Conservation (phyloP, 192 early-diverging fungal species). For the Umbelopsis sp. region DNA sequence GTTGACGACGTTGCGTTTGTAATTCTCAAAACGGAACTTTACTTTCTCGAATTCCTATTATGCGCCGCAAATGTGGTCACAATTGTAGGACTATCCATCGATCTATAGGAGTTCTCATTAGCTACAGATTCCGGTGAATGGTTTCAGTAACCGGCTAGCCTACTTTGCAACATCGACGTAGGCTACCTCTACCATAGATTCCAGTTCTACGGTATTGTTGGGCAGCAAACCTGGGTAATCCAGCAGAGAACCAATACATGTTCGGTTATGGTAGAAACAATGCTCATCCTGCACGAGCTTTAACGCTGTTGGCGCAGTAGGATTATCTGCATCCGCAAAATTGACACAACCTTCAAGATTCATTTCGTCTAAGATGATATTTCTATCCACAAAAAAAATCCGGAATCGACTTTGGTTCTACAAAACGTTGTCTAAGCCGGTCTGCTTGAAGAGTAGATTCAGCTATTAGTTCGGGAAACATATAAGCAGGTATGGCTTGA, state of each 20-base stretch:
- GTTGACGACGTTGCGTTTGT: not conserved
- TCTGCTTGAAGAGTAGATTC: not conserved
- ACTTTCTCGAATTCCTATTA: not conserved
- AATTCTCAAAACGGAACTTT: not conserved
- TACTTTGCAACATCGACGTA: slow-evolving; percentile 12
- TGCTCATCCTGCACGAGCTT: not conserved
- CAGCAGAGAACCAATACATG: not conserved
- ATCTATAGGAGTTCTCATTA: not conserved
- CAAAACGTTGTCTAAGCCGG: not conserved
- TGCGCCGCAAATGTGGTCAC: slow-evolving; percentile 7
- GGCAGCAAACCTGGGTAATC: slow-evolving; percentile 18
- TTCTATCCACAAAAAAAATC: not conserved
- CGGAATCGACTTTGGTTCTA: not conserved
- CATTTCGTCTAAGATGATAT: slow-evolving; percentile 2
- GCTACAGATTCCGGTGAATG: not conserved
- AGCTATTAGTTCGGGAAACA: slow-evolving; percentile 6
- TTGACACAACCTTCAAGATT: not conserved
- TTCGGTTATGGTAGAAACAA: not conserved
- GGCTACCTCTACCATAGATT: slow-evolving; percentile 10
- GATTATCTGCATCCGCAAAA: not conserved
- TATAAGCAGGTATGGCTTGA: slow-evolving; percentile 15
- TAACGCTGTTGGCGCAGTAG: not conserved
- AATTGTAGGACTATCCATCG: not conserved
- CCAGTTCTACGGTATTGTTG: not conserved
- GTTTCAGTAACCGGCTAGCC: not conserved